A percentile compares a stretch with the other conserved stretches of the same genome.
These are phyloP conservation scores for Geranium rotundifolium DNA, from an alignment of 345 rosid species.

Conservation along the genomic window DNA sequence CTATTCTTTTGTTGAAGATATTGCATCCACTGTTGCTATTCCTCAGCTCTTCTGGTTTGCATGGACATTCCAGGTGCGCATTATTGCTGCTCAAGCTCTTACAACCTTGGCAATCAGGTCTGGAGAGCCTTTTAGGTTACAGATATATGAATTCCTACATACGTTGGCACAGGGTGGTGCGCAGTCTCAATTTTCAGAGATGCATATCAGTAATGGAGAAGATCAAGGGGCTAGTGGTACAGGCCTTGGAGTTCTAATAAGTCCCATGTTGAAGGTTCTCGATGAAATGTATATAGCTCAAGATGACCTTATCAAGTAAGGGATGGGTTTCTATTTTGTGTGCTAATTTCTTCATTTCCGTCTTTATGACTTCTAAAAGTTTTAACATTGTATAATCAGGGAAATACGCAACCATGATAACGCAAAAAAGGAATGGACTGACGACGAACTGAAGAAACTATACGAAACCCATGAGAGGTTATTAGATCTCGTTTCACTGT, in stretches of 20 bases:
- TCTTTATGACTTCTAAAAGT: slow-evolving; percentile 4
- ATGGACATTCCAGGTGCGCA: slow-evolving; percentile 56
- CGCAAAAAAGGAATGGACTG: slow-evolving; percentile 94
- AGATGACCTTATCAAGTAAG: slow-evolving; percentile 96
- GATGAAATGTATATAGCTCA: slow-evolving; percentile 95
- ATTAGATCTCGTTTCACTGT: slow-evolving; percentile 87
- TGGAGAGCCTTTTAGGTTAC: slow-evolving; percentile 97
- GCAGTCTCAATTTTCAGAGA: slow-evolving; percentile 96
- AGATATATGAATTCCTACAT: slow-evolving; percentile 90
- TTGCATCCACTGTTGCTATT: not conserved
- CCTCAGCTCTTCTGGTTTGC: not conserved
- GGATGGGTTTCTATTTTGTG: slow-evolving; percentile 1
- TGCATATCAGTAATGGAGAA: slow-evolving; percentile 96
- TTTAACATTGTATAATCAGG: slow-evolving; percentile 30
- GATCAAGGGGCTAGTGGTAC: slow-evolving; percentile 99
- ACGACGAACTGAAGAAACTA: slow-evolving; percentile 87
- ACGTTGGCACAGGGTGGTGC: slow-evolving; percentile 95
- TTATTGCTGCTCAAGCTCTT: slow-evolving; percentile 95
- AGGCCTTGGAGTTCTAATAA: slow-evolving; percentile 86
- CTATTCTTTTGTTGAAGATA: not conserved
- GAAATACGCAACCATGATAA: slow-evolving; percentile 92
- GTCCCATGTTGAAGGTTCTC: slow-evolving; percentile 87
- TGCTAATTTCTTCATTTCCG: slow-evolving; percentile 1
- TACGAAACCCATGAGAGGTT: slow-evolving; percentile 91
- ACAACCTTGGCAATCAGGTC: slow-evolving; percentile 96